These are phyloP conservation scores for Mrakia frigida DNA, from an alignment of 768 basidiomycete genomes.

Conservation along the genomic window DNA sequence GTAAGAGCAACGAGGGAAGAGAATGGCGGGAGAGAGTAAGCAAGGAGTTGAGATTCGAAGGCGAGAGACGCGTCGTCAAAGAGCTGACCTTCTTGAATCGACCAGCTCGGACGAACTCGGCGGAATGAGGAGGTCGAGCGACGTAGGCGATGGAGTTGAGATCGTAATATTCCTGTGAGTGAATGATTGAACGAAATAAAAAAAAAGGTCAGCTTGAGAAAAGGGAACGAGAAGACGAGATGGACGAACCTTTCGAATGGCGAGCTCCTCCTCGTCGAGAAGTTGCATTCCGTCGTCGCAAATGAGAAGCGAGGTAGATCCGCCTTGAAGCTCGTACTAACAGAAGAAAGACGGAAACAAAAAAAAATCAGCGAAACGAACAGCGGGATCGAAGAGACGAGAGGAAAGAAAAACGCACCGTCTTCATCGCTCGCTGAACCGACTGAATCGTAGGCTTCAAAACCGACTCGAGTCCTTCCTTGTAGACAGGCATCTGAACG, in stretches of 20 bases:
- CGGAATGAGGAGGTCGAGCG: conserved; percentile 64
- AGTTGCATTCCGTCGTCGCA: conserved; percentile 68
- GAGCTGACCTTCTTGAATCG: conserved; percentile 74
- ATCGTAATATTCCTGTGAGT: conserved; percentile 54
- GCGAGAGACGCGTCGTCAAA: neutral
- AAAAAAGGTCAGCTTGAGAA: neutral
- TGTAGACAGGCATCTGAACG: neutral
- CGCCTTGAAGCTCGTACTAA: conserved; percentile 73
- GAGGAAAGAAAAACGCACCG: conserved; percentile 36
- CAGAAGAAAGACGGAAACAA: too few species aligned
- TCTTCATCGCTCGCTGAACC: conserved; percentile 77
- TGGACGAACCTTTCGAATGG: conserved; percentile 52
- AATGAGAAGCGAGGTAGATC: conserved; percentile 68
- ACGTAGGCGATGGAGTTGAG: conserved; percentile 70
- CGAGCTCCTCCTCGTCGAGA: conserved; percentile 53
- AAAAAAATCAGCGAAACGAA: too few species aligned
- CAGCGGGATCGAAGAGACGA: too few species aligned
- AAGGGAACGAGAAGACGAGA: neutral
- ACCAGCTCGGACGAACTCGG: conserved; percentile 67
- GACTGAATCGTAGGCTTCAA: conserved; percentile 46
- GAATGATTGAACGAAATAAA: neutral
- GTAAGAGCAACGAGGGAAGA: neutral
- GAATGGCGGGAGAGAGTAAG: neutral
- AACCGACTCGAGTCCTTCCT: conserved; percentile 35
- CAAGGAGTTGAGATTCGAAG: neutral